phyloP scores from a whole-genome alignment of 345 rosid genomes.

The Salix caprea region DNA sequence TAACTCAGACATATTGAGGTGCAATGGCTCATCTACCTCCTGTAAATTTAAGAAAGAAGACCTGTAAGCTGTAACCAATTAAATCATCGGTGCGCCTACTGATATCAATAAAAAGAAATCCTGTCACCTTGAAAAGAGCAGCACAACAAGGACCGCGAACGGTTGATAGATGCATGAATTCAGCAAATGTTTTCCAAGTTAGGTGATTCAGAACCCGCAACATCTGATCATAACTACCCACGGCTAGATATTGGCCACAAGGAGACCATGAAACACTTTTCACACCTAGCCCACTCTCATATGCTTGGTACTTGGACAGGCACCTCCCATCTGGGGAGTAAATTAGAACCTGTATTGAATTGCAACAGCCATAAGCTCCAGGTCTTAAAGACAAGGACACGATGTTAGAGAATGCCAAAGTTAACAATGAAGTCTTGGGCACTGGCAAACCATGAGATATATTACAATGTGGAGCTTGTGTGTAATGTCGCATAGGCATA shows the following conservation, averaged over 20 bases:
- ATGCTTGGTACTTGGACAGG: conserved; percentile 87
- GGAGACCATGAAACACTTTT: conserved; percentile 95
- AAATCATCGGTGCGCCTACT: background rate
- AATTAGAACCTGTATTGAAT: conserved; percentile 63
- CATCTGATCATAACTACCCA: conserved; percentile 97
- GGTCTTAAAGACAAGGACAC: background rate
- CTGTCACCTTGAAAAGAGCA: conserved; percentile 73
- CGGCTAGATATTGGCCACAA: conserved; percentile 91
- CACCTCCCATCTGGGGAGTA: conserved; percentile 98
- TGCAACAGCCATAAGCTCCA: conserved; percentile 3
- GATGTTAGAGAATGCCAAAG: background rate
- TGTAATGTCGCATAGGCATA: background rate
- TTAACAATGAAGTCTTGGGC: background rate
- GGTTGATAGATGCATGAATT: conserved; percentile 76
- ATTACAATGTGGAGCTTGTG: background rate
- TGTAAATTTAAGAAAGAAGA: conserved; percentile 26
- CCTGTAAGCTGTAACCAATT: conserved; percentile 1
- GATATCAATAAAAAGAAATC: conserved; percentile 4
- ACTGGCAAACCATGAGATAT: background rate
- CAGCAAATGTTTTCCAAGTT: conserved; percentile 97
- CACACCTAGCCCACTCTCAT: conserved; percentile 95
- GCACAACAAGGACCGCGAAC: conserved; percentile 87
- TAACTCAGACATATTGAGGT: conserved; percentile 78
- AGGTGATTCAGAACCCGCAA: conserved; percentile 80
- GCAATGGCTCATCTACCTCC: conserved; percentile 91